A percentile compares a stretch with the other conserved stretches of the same genome.
Evolutionary conservation across 139 green algal genomes (phyloP).

Genomic region (Closterium sp.): DNA sequence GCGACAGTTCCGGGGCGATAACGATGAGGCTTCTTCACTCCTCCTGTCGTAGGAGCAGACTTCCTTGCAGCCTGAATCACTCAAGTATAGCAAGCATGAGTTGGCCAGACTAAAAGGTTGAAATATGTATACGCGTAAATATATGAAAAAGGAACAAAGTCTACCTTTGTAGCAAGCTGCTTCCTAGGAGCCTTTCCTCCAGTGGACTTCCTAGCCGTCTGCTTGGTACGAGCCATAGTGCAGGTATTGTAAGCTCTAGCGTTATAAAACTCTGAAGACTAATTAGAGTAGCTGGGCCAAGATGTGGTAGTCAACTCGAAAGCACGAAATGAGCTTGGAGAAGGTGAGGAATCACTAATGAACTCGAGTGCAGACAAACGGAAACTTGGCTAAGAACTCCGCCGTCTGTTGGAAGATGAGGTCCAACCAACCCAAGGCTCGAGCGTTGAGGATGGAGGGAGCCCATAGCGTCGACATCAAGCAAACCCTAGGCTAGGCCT

Average conservation of each 20-base stretch:
- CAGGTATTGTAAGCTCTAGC: not conserved
- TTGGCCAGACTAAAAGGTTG: not conserved
- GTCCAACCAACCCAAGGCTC: too few relatives aligned
- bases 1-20: slow-evolving; percentile 72
- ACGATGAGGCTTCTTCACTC: slow-evolving; percentile 72
- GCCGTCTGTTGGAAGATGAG: too few relatives aligned
- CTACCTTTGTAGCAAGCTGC: slow-evolving; percentile 93
- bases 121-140: not conserved
- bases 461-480: too few relatives aligned
- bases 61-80: slow-evolving; percentile 77
- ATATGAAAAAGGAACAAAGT: not conserved
- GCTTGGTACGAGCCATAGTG: slow-evolving; percentile 94
- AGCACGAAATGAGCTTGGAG: not conserved
- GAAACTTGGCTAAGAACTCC: too few relatives aligned
- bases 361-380: too few relatives aligned
- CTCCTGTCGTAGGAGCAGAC: slow-evolving; percentile 68
- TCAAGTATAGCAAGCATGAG: not conserved
- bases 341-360: not conserved
- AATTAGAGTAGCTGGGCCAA: too few relatives aligned
- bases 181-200: slow-evolving; percentile 83
- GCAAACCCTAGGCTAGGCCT: too few relatives aligned
- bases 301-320: not conserved
- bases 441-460: not conserved
- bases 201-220: slow-evolving; percentile 81
- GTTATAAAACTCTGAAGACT: not conserved